Conservation (phyloP, 345 rosid species). For the Angophora floribunda region DNA sequence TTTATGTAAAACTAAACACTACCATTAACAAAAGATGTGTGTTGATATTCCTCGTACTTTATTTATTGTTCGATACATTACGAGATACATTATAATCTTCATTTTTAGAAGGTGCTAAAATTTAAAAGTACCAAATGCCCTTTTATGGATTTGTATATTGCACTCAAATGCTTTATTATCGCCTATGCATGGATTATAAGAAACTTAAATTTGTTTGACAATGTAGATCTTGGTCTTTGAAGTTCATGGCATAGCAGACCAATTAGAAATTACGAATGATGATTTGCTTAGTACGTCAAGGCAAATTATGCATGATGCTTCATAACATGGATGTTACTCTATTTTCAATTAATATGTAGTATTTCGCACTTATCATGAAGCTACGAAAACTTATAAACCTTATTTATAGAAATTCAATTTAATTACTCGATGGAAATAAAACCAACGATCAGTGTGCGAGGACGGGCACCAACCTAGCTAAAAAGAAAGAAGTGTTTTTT, state of each 20-base stretch:
- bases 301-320: background rate
- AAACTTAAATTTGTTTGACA: background rate
- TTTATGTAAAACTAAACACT: background rate
- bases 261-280: background rate
- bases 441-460: background rate
- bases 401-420: background rate
- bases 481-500: background rate
- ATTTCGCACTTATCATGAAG: background rate
- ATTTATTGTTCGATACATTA: too few species aligned
- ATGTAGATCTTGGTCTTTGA: background rate
- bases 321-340: background rate
- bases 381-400: background rate
- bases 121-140: background rate
- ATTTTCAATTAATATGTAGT: background rate
- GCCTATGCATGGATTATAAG: accelerated
- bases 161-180: background rate
- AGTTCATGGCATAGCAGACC: background rate
- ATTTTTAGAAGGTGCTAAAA: too few species aligned
- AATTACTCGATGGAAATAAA: background rate
- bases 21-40: background rate
- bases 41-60: background rate
- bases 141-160: background rate
- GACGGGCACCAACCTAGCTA: background rate
- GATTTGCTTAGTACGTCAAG: background rate
- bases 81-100: too few species aligned